Conservation (phyloP, 2,329 filamentous ascomycete genomes). For the Hypoxylon sp. region DNA sequence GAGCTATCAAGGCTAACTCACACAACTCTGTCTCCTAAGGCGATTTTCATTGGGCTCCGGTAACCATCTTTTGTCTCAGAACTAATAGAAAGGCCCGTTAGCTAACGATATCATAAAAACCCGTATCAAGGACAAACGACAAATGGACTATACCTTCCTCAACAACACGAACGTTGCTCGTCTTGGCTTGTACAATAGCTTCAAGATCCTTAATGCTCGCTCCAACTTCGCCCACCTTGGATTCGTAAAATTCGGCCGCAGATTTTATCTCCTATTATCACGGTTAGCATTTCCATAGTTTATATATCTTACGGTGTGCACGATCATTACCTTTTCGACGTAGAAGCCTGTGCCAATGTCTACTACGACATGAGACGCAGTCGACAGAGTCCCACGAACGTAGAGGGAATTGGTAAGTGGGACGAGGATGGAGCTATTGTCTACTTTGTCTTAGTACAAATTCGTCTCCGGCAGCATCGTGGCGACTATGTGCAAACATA, state of each 20-base stretch:
- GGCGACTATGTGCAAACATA: constrained; percentile 36
- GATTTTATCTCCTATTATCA: constrained; percentile 66
- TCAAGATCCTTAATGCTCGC: constrained; percentile 71
- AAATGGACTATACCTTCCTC: constrained; percentile 78
- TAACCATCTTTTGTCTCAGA: constrained; percentile 62
- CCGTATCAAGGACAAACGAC: not conserved
- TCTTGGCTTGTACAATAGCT: constrained; percentile 76
- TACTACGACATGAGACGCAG: constrained; percentile 76
- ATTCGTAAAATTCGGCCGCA: constrained; percentile 70
- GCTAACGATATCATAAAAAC: constrained; percentile 26
- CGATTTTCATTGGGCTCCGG: constrained; percentile 42
- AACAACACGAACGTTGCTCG: constrained; percentile 84
- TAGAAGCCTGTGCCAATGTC: constrained; percentile 54
- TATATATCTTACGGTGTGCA: not conserved
- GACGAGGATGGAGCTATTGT: constrained; percentile 79
- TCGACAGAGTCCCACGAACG: constrained; percentile 84
- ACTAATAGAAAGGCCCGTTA: constrained; percentile 52
- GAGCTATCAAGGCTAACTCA: constrained; percentile 25
- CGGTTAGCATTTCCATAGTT: constrained; percentile 27
- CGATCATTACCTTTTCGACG: constrained; percentile 80
- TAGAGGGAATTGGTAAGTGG: constrained; percentile 96
- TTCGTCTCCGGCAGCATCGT: not conserved
- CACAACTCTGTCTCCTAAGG: constrained; percentile 22
- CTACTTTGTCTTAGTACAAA: constrained; percentile 42
- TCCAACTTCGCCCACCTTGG: constrained; percentile 67